Evolutionary conservation across 768 basidiomycete species (phyloP).

Genomic region (Symmetrospora coprosmae): DNA sequence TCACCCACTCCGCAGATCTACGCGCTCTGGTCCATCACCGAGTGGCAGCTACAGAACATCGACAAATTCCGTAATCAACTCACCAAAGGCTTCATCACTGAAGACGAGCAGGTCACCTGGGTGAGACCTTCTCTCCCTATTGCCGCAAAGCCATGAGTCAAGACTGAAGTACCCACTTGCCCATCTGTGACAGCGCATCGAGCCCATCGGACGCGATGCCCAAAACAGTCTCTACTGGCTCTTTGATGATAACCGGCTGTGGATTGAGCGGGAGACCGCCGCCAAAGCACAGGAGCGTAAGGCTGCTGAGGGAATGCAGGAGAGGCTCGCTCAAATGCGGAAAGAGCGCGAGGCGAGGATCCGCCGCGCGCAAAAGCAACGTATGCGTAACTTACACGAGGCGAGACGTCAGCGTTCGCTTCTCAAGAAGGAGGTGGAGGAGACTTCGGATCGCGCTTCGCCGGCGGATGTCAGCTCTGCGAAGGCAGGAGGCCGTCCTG

Average conservation of each 20-base stretch:
- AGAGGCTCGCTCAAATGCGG: background rate
- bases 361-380: constrained; percentile 54
- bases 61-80: constrained; percentile 54
- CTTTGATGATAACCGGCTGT: constrained; percentile 70
- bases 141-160: constrained; percentile 11
- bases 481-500: too few relatives aligned
- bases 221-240: constrained; percentile 71
- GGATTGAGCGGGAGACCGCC: constrained; percentile 53
- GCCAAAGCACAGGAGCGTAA: constrained; percentile 21
- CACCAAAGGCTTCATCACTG: constrained; percentile 45
- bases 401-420: constrained; percentile 43
- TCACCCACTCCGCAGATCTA: constrained; percentile 48
- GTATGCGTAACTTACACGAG: constrained; percentile 51
- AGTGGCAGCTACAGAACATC: constrained; percentile 80
- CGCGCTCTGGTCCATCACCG: constrained; percentile 54
- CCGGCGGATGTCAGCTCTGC: too few relatives aligned
- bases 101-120: constrained; percentile 66
- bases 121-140: constrained; percentile 41
- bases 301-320: constrained; percentile 6
- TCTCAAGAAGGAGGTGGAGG: constrained; percentile 23
- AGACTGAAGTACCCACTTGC: background rate
- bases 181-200: constrained; percentile 49
- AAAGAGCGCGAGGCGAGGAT: constrained; percentile 51
- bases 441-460: constrained; percentile 31
- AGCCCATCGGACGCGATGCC: constrained; percentile 70